Evolutionary conservation across 768 basidiomycete species (phyloP).

Genomic region (Exidia glandulosa): DNA sequence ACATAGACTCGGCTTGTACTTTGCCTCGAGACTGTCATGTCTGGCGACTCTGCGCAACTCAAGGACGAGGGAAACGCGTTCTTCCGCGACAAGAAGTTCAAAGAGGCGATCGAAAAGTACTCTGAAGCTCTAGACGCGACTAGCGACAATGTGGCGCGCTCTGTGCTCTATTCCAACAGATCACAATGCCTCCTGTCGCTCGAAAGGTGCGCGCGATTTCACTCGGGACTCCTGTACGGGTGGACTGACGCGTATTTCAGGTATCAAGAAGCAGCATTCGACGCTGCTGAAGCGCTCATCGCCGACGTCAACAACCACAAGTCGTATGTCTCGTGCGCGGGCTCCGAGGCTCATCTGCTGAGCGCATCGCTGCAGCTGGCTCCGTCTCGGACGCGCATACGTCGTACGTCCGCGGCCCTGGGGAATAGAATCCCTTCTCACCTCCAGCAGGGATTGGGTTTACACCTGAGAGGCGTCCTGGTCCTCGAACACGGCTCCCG

Average conservation of each 20-base stretch:
- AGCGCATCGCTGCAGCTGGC: not conserved
- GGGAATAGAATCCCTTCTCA: not conserved
- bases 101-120: slow-evolving; percentile 28
- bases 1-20: not conserved
- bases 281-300: not conserved
- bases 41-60: slow-evolving; percentile 9
- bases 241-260: not conserved
- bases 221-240: not conserved
- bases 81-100: slow-evolving; percentile 22
- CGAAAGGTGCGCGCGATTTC: not conserved
- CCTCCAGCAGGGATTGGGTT: not conserved
- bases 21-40: not conserved
- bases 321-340: not conserved
- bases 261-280: not conserved
- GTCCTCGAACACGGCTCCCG: not conserved
- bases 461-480: not conserved
- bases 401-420: not conserved
- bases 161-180: slow-evolving; percentile 20
- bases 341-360: not conserved
- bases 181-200: not conserved
- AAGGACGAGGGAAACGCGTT: slow-evolving; percentile 34
- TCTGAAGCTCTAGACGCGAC: slow-evolving; percentile 30
- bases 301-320: not conserved
- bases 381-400: not conserved
- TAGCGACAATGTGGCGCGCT: slow-evolving; percentile 29